phyloP scores from a whole-genome alignment of 176 grass and related monocot species.

The Guadua angustifolia region DNA sequence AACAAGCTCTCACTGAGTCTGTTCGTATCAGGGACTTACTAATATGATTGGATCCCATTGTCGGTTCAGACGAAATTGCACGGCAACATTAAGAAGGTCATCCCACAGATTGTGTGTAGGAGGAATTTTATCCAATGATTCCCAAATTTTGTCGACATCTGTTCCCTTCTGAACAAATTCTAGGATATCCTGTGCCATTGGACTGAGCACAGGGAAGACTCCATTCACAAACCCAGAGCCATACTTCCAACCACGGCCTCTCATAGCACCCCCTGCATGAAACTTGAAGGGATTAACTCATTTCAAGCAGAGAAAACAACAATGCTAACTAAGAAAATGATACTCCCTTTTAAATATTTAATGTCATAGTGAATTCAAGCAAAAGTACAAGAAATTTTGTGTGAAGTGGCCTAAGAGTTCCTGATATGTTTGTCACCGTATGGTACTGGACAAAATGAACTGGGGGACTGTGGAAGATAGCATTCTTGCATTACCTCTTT shows the following conservation, averaged over 20 bases:
- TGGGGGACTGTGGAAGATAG: neutral
- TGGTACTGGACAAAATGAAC: no score
- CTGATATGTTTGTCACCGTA: no score
- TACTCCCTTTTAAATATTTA: no score
- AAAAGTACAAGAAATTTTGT: no score
- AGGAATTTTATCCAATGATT: conserved; percentile 68
- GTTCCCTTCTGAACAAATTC: conserved; percentile 65
- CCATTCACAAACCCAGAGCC: conserved; percentile 92
- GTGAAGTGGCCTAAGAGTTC: no score
- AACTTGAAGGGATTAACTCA: neutral
- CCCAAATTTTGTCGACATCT: conserved; percentile 59
- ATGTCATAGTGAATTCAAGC: no score
- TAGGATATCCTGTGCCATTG: conserved; percentile 80
- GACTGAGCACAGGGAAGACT: conserved; percentile 83
- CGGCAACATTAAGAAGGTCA: conserved; percentile 68
- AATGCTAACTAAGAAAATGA: neutral
- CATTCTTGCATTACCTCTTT: conserved; percentile 57
- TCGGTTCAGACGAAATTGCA: conserved; percentile 75
- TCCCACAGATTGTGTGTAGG: conserved; percentile 69
- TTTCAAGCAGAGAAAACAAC: neutral
- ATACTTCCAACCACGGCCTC: conserved; percentile 83
- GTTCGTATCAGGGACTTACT: no score
- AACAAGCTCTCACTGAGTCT: no score
- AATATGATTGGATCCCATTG: conserved; percentile 73
- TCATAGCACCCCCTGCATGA: conserved; percentile 66